Percentiles rank a stretch among this genome's conserved stretches.
phyloP scores from a whole-genome alignment of 2,329 filamentous ascomycete genomes.

The Periconia sp. region DNA sequence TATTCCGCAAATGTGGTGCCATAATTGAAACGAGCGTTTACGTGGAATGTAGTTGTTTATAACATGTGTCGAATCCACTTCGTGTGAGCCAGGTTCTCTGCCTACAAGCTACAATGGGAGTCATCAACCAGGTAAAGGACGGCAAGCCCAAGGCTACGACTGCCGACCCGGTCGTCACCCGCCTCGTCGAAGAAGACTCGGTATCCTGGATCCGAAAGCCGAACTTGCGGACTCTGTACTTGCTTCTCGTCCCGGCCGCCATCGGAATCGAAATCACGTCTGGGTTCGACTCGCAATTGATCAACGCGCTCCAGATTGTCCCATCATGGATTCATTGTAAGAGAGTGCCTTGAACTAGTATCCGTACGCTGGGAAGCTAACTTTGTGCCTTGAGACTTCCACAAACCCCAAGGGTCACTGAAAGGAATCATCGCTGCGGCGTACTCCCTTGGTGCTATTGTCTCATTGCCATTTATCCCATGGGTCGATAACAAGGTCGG shows the following conservation, averaged over 20 bases:
- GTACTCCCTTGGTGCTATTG: constrained; percentile 44
- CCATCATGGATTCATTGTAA: constrained; percentile 22
- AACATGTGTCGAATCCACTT: neutral
- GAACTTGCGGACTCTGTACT: constrained; percentile 38
- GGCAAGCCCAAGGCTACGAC: constrained; percentile 14
- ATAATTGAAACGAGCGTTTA: constrained; percentile 3
- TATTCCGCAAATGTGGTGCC: constrained; percentile 3
- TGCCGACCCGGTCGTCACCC: constrained; percentile 45
- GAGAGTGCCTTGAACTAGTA: too few relatives aligned
- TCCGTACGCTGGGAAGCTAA: too few relatives aligned
- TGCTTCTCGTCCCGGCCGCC: constrained; percentile 28
- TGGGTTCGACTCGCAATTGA: constrained; percentile 28
- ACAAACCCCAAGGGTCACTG: constrained; percentile 40
- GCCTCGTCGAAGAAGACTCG: constrained; percentile 45
- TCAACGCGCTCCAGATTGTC: constrained; percentile 29
- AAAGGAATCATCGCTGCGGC: constrained; percentile 48
- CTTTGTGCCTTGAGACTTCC: constrained; percentile 14
- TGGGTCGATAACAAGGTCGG: constrained; percentile 48
- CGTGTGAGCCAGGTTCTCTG: neutral
- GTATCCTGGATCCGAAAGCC: constrained; percentile 44
- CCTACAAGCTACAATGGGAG: constrained; percentile 7
- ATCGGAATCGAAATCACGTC: constrained; percentile 31
- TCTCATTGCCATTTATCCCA: constrained; percentile 36
- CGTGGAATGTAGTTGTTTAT: neutral
- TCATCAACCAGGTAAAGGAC: constrained; percentile 8